Conservation (phyloP, 257 asterid genomes). For the Nicotiana tomentosiformis region DNA sequence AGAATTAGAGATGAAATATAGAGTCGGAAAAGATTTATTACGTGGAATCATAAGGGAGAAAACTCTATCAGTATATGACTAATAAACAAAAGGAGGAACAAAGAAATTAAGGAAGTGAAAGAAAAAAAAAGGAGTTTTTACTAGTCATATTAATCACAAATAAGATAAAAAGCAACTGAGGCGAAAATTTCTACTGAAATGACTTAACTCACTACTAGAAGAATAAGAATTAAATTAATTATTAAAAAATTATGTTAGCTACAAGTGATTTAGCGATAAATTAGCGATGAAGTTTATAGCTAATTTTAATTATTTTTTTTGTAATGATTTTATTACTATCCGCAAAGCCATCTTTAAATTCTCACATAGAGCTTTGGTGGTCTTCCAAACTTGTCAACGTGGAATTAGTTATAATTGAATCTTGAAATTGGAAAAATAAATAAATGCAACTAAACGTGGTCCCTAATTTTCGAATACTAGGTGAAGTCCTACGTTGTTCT, state of each 20-base stretch:
- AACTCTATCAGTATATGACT: not conserved
- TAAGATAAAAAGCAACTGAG: not conserved
- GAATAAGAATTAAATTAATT: no score
- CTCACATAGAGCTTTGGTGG: not conserved
- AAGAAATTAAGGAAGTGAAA: not conserved
- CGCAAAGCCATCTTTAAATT: not conserved
- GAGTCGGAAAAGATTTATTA: not conserved
- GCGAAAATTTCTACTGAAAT: not conserved
- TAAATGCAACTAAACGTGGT: no score
- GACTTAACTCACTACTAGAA: not conserved
- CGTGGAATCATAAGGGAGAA: not conserved
- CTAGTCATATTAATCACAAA: not conserved
- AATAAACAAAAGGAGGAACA: not conserved
- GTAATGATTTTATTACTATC: not conserved
- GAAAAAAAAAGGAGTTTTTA: not conserved
- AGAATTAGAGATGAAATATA: not conserved
- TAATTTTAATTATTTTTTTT: no score
- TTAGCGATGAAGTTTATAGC: no score
- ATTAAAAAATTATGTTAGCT: no score
- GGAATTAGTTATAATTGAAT: not conserved
- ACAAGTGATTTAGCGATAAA: no score
- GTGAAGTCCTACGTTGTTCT: not conserved
- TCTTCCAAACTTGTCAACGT: not conserved
- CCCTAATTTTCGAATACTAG: no score
- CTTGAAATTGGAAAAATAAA: not conserved